These are phyloP conservation scores for Funneliformis caledonium DNA, from an alignment of 371 early-diverging fungal species.

Conservation along the genomic window DNA sequence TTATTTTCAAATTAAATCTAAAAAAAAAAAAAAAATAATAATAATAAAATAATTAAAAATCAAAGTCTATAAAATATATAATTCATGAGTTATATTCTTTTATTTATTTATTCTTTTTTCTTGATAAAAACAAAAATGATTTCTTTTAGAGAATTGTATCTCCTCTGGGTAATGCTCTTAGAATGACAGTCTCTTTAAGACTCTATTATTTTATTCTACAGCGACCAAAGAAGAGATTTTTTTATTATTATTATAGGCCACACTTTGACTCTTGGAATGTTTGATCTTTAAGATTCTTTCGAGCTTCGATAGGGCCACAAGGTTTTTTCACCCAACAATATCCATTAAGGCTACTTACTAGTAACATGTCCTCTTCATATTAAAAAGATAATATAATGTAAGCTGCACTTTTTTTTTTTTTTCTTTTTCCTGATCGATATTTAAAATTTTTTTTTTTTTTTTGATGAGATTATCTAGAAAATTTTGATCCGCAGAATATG, in stretches of 20 bases:
- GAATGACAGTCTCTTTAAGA: conserved; percentile 6
- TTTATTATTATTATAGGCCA: background rate
- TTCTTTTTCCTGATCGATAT: no score
- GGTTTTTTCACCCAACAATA: background rate
- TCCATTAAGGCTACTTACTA: background rate
- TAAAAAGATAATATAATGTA: background rate
- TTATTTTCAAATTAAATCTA: background rate
- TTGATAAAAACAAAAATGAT: background rate
- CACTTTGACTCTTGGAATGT: conserved; percentile 16
- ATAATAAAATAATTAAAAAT: background rate
- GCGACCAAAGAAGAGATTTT: conserved; percentile 17
- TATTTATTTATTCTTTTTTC: background rate
- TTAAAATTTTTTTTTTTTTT: no score
- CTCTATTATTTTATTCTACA: background rate
- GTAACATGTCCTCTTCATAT: background rate
- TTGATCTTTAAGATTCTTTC: background rate
- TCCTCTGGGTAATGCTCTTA: background rate
- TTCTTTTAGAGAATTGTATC: background rate
- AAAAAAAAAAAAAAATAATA: no score
- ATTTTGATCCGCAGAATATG: background rate
- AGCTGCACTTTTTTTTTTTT: no score
- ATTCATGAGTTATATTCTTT: no score
- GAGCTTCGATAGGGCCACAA: conserved; percentile 21
- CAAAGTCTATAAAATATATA: no score
- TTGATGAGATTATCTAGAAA: background rate